Base-by-base conservation (phyloP, 257 asterid species). In the Thymus mandschuricus region DNA sequence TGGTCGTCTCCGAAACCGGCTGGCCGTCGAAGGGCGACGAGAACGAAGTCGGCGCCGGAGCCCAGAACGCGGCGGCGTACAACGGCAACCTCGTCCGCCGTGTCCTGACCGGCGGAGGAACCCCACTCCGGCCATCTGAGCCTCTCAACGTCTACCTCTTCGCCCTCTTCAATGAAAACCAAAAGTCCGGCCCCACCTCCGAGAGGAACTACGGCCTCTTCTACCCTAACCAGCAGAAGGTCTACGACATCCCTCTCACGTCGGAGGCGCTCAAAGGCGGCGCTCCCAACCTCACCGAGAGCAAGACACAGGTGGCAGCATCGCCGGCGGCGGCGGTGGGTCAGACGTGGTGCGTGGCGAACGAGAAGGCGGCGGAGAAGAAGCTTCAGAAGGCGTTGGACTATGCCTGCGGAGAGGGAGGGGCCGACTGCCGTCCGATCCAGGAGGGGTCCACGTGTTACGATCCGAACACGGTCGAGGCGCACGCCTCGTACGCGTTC, bases 1-100 rank as follows among this genome's bases (percentile, higher is more conserved):
- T 87, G 43, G 88, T 70, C 61, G 79, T 91, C 2, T 80, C 98
- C 0, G 98, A 93, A 55, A 91, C 97, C 7, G 98, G 98, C 0
- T 93, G 98, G 98, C 98, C 98, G n/a, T 87, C 96, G 0, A 86
- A 86, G 58, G 98, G 98, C 1, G 96, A 85, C 56, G 89, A 85
- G 3, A 80, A 80, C 0, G 96, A 93, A 28, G 70, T 44, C 3
- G 98, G 98, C 2, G 96, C 97, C 0, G 51, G 57, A 0, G 45
- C 33, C 0, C 81, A 40, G 0, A 91, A 91, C 57, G 98, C 98
- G 1, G 96, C 90, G 8, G 87, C 89, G 43, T 93, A 93, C 51
- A 93, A 91, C 58, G 96, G 97, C 0, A 93, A 93, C 79, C 70
- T 93, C 27, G 96, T 89, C 11, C 82, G 88, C 3, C 66, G 97